These are phyloP conservation scores for Penicillium sclerotigenum DNA, from an alignment of 2,329 filamentous ascomycete species.

Conservation along the genomic window DNA sequence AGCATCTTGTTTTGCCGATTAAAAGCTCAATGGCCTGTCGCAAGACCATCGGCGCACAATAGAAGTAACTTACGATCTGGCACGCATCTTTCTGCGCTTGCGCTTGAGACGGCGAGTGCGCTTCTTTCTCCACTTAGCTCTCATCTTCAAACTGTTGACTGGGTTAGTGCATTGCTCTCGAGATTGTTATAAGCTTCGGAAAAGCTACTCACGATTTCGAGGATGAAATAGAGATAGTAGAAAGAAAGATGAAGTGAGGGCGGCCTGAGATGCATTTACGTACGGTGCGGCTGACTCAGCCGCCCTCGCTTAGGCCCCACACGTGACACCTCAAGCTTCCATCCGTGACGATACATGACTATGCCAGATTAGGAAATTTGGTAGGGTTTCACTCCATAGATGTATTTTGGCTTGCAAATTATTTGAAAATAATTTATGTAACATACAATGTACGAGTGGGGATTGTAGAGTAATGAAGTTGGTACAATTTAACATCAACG, in stretches of 20 bases:
- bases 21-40: not conserved
- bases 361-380: slow-evolving; percentile 10
- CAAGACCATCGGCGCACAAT: not conserved
- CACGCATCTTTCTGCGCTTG: slow-evolving; percentile 99
- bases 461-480: not conserved
- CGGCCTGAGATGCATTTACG: slow-evolving; percentile 39
- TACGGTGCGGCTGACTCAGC: slow-evolving; percentile 43
- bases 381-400: slow-evolving; percentile 5
- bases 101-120: slow-evolving; percentile 97
- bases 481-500: not conserved
- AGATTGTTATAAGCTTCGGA: not conserved
- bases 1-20: slow-evolving; percentile 21
- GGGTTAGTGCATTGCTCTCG: slow-evolving; percentile 17
- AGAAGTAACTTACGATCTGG: slow-evolving; percentile 72
- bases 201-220: slow-evolving; percentile 42
- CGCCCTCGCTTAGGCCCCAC: slow-evolving; percentile 8
- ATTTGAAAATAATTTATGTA: not conserved
- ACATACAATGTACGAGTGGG: not conserved
- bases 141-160: slow-evolving; percentile 54
- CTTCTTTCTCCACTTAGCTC: slow-evolving; percentile 99
- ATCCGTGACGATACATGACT: slow-evolving; percentile 4
- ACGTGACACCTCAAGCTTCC: slow-evolving; percentile 6
- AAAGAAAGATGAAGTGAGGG: slow-evolving; percentile 35
- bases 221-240: slow-evolving; percentile 45
- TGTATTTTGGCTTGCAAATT: not conserved